Evolutionary conservation across 768 basidiomycete genomes (phyloP).

Genomic region (Pilatotrama ljubarskyi): DNA sequence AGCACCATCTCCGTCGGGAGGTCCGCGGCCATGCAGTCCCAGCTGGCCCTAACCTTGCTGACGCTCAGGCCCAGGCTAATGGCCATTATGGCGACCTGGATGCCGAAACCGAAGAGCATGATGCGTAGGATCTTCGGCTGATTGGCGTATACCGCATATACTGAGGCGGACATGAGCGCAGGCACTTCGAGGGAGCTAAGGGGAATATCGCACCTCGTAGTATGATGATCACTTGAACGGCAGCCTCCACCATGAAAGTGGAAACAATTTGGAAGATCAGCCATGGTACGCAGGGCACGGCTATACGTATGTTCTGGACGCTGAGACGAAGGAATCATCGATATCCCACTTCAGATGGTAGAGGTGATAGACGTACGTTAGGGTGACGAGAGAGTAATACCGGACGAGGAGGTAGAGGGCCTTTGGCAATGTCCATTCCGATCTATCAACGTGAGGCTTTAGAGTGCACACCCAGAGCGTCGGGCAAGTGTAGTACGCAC

Average conservation of each 20-base stretch:
- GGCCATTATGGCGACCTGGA: conserved; percentile 14
- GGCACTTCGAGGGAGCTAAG: neutral
- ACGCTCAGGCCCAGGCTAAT: conserved; percentile 16
- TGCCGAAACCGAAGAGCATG: conserved; percentile 11
- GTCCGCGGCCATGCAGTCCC: conserved; percentile 7
- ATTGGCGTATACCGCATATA: conserved; percentile 13
- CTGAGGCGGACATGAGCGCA: neutral
- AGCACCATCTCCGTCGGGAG: conserved; percentile 17
- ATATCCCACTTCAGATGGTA: no score
- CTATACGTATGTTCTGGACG: conserved; percentile 8
- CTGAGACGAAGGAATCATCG: neutral
- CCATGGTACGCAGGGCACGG: conserved; percentile 12
- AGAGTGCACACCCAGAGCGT: neutral
- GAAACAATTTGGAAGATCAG: conserved; percentile 17
- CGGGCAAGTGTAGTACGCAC: conserved; percentile 3
- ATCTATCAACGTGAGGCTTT: neutral
- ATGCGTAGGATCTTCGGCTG: conserved; percentile 5
- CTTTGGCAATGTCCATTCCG: conserved; percentile 17
- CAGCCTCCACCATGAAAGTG: conserved; percentile 13
- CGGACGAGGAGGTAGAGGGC: conserved; percentile 18
- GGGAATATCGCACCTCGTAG: conserved; percentile 10
- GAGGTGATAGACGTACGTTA: conserved; percentile 2
- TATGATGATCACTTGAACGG: conserved; percentile 16
- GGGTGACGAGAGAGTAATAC: conserved; percentile 13
- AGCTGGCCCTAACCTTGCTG: conserved; percentile 12